Base-by-base conservation (phyloP, 208 protist species). In the Entamoeba histolytica region DNA sequence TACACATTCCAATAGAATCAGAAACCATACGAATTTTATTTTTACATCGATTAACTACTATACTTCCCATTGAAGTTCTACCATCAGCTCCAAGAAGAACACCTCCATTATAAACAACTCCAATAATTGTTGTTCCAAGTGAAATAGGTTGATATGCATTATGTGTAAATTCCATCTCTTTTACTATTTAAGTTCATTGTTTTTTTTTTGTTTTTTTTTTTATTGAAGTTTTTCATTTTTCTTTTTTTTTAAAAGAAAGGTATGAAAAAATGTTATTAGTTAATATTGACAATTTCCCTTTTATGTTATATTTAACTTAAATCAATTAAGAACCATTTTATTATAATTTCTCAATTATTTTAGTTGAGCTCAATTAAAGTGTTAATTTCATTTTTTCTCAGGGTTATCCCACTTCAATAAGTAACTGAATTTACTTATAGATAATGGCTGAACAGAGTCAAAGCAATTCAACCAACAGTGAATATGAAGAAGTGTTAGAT, bases 1-100 rank as follows among this genome's bases (percentile, higher is more conserved):
- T 97, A 95, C 97, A 99, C 94, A 97, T 98, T 95, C 98, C 99
- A 91, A 99, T 98, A 73, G 97, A 97, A 31, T 98, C 97, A 15
- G 97, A 96, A 49, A 99, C 94, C 92, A 96, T 97, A 6, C 98
- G 99, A 91, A 99, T 96, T 96, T 99, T 99, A 95, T 99, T 98
- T 87, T 97, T 98, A 14, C 97, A 96, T 92, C 98, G 95, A 95
- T 99, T 99, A 31, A 98, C 98, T 39, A 99, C 97, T 95, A 99
- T 99, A 93, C 49, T 50, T 61, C 39, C 49, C 35, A 31, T 28
- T 69, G 78, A 87, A 49, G 93, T 92, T 49, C 93, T 31, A 44
- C 47, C 23, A 61, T 94, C 93, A 23, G 78, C 69, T 28, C 31
- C 93, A 44, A 94, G 31, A 39, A 94, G 12, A 15, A 94, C 69